Percentiles rank a stretch among this genome's conserved stretches.
Evolutionary conservation across 2,329 filamentous ascomycete genomes (phyloP).

Genomic region (Talaromyces sp.): DNA sequence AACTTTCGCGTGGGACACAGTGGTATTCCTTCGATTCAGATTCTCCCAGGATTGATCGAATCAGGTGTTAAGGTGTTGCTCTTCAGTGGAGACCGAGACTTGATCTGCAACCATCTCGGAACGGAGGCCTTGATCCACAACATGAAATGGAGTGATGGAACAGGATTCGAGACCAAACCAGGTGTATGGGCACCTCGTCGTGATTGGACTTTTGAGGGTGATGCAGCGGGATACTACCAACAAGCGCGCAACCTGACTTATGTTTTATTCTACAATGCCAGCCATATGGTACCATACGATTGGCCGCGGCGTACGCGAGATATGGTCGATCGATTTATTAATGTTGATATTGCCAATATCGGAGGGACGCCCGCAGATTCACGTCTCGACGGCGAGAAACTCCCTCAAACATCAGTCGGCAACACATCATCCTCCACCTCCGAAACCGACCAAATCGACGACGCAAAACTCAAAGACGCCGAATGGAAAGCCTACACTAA

Average conservation of each 20-base stretch:
- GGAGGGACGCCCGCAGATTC: slow-evolving; percentile 77
- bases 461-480: slow-evolving; percentile 73
- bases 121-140: slow-evolving; percentile 88
- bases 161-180: slow-evolving; percentile 82
- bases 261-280: slow-evolving; percentile 89
- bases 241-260: slow-evolving; percentile 93
- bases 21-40: slow-evolving; percentile 61
- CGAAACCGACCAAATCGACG: slow-evolving; percentile 58
- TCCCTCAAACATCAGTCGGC: slow-evolving; percentile 72
- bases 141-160: slow-evolving; percentile 86
- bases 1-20: slow-evolving; percentile 71
- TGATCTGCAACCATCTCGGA: slow-evolving; percentile 96
- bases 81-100: slow-evolving; percentile 88
- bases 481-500: slow-evolving; percentile 87
- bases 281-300: slow-evolving; percentile 98
- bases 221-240: slow-evolving; percentile 88
- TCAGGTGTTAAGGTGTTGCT: slow-evolving; percentile 72
- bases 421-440: slow-evolving; percentile 63
- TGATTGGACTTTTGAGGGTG: slow-evolving; percentile 89
- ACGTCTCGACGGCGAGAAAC: slow-evolving; percentile 79
- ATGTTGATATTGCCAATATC: slow-evolving; percentile 84
- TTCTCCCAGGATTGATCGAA: slow-evolving; percentile 75
- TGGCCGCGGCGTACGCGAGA: slow-evolving; percentile 80
- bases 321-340: slow-evolving; percentile 97
- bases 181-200: slow-evolving; percentile 89